Evolutionary conservation across 805 yeast species (phyloP), one percentile per base, ranked within the genome.

Genomic region (Metschnikowia sp.): DNA sequence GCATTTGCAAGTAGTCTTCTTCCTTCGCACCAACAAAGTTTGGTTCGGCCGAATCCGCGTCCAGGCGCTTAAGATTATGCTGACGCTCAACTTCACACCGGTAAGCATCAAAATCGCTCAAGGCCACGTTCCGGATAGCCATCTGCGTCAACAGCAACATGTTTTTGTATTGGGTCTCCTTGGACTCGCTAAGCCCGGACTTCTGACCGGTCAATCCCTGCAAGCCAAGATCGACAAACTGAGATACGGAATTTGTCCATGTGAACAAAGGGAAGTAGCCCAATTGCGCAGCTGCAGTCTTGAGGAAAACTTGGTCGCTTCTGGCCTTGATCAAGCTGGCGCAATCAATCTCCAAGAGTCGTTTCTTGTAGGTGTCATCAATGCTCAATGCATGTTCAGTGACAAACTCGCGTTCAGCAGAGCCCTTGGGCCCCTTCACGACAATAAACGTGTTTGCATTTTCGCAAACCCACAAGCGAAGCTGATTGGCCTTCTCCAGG

Each of bases 251-350:
- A 63, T 88, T 88, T 50, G 91, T 69, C 96, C 97, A 92, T 19
- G 97, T 87, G 64, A 94, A 94, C 6, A 88, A 84, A 0, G 99
- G 99, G 72, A 80, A 88, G 65, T 94, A 94, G 0, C 99, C 99
- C 26, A 90, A 60, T 62, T 88, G 88, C 26, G 69, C 70, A 0
- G 98, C 89, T 15, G 88, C 78, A 44, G 77, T 77, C 47, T 78
- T 77, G 39, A 94, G 69, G 53, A 88, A 81, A 31, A 76, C 76
- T 3, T 84, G 74, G 53, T 90, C 97, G 32, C 83, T 81, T 56
- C 96, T 72, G 3, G 94, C 73, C 60, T 87, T 88, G 18, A 79
- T 75, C 45, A 94, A 67, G 35, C 72, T 72, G 47, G 86, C 95
- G 71, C 97, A 92, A 65, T 92, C 95, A 39, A 94, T 64, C 48